Conservation (phyloP, 331 rosid species). For the Saraca asoca region DNA sequence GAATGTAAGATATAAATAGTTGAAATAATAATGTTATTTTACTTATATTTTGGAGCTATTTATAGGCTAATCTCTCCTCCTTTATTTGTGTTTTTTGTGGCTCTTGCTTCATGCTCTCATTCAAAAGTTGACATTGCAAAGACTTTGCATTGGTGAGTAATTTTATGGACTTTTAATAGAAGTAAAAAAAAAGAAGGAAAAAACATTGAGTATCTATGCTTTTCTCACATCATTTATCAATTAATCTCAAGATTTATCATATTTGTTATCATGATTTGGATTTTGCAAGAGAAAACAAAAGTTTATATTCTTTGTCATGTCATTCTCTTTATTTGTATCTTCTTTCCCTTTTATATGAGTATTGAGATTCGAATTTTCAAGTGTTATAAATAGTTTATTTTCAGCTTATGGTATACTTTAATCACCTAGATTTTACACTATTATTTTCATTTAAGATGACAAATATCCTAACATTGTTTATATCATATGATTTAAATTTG, state of each 20-base stretch:
- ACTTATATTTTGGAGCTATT: slow-evolving; percentile 6
- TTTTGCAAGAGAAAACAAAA: slow-evolving; percentile 80
- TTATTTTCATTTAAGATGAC: background rate
- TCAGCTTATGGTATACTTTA: slow-evolving; percentile 83
- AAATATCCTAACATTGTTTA: background rate
- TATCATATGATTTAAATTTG: slow-evolving; percentile 20
- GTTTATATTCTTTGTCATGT: slow-evolving; percentile 77
- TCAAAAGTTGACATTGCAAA: slow-evolving; percentile 90
- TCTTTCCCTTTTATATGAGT: slow-evolving; percentile 31
- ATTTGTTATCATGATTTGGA: slow-evolving; percentile 74
- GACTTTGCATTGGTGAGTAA: slow-evolving; percentile 86
- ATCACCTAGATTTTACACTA: slow-evolving; percentile 1
- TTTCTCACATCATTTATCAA: slow-evolving; percentile 34
- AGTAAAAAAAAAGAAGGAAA: slow-evolving; percentile 23
- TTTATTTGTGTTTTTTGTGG: slow-evolving; percentile 27
- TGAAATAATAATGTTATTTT: slow-evolving; percentile 4
- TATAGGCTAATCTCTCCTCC: slow-evolving; percentile 23
- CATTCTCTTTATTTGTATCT: slow-evolving; percentile 83
- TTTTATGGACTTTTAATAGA: slow-evolving; percentile 1
- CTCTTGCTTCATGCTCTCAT: slow-evolving; percentile 16
- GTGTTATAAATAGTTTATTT: slow-evolving; percentile 98
- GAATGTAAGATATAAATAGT: slow-evolving; percentile 78
- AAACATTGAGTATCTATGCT: background rate
- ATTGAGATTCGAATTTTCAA: slow-evolving; percentile 41
- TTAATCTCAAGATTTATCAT: slow-evolving; percentile 74